Evolutionary conservation across 768 basidiomycete genomes (phyloP).

Genomic region (Butyriboletus loyo): DNA sequence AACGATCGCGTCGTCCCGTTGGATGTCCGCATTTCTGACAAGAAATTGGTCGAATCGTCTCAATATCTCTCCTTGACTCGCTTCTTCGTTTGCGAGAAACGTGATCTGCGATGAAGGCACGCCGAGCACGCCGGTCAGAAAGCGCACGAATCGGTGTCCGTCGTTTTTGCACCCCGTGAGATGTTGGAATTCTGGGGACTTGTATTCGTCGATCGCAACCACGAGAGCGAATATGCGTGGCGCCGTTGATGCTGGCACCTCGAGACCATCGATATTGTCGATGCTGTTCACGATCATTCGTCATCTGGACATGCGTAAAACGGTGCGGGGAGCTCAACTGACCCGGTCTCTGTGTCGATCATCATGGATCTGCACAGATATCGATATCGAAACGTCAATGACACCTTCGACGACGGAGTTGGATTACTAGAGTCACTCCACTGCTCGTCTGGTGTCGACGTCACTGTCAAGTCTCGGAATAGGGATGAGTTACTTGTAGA

Average conservation of each 20-base stretch:
- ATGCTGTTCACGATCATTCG: not conserved
- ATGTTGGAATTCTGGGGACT: rapidly evolving
- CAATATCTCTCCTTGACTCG: constrained; percentile 9
- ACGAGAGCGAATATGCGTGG: constrained; percentile 21
- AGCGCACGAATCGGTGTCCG: constrained; percentile 10
- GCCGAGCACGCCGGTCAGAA: constrained; percentile 10
- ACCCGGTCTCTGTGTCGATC: constrained; percentile 1
- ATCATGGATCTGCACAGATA: constrained; percentile 3
- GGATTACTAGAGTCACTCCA: constrained; percentile 5
- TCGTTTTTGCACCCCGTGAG: constrained; percentile 20
- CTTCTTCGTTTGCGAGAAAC: constrained; percentile 14
- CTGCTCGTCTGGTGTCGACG: constrained; percentile 4
- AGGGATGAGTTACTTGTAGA: not conserved
- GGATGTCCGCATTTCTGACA: constrained; percentile 2
- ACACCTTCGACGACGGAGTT: not conserved
- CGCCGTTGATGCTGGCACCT: not conserved
- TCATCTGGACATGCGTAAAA: not conserved
- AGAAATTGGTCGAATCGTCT: constrained; percentile 10
- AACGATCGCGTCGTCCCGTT: constrained; percentile 15
- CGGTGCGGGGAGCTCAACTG: not conserved
- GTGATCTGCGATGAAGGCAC: constrained; percentile 10
- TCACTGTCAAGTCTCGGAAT: not conserved
- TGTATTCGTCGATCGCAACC: constrained; percentile 15
- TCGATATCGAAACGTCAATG: constrained; percentile 2
- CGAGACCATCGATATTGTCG: not conserved